Percentiles rank a stretch among this genome's conserved stretches.
Conservation (phyloP, 192 early-diverging fungal species). For the Chytriomyces hyalinus region DNA sequence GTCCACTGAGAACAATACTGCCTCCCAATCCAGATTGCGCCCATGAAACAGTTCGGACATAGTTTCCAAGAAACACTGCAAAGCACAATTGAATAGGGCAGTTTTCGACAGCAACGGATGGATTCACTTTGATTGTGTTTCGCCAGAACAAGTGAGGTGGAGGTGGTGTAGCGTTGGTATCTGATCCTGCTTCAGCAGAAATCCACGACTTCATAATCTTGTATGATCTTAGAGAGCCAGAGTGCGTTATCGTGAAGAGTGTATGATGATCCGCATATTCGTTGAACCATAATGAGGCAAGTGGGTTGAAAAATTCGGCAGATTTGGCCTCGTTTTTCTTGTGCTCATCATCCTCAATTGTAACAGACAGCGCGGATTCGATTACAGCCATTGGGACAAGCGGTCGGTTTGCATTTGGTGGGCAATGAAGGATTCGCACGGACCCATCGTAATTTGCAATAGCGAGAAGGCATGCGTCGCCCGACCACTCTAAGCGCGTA, state of each 20-base stretch:
- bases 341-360: no score
- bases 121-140: neutral
- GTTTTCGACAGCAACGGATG: neutral
- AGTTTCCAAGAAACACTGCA: neutral
- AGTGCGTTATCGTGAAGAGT: neutral
- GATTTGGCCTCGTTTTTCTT: neutral
- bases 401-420: neutral
- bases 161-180: neutral
- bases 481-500: no score
- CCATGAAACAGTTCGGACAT: neutral
- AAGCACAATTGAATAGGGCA: neutral
- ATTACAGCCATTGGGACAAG: neutral
- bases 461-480: slow-evolving; percentile 37
- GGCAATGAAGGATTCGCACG: slow-evolving; percentile 23
- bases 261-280: neutral
- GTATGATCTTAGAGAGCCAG: neutral
- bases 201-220: neutral
- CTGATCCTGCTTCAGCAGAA: neutral
- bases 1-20: neutral
- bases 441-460: slow-evolving; percentile 34
- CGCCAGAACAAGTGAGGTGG: neutral
- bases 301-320: neutral
- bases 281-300: neutral
- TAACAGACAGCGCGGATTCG: no score
- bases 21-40: neutral